phyloP scores from a whole-genome alignment of 139 green algal species.

The Marvania coccoides region DNA sequence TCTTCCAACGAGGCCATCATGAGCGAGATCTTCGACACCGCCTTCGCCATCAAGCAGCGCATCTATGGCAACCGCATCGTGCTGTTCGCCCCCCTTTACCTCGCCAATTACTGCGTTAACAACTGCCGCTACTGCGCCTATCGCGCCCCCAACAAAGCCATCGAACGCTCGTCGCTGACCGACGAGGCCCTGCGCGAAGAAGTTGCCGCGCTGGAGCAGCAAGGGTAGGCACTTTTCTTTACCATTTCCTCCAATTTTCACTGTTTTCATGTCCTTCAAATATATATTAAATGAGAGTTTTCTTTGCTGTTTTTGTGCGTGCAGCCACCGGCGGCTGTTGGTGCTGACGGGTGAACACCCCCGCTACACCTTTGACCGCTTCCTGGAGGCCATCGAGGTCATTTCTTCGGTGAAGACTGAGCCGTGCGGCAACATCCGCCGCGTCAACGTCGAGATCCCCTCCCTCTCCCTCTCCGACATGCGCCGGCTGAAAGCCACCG shows the following conservation, averaged over 20 bases:
- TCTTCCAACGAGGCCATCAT: slow-evolving; percentile 31
- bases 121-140: slow-evolving; percentile 67
- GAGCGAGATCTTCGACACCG: slow-evolving; percentile 50
- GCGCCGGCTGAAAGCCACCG: slow-evolving; percentile 57
- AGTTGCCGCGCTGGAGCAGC: slow-evolving; percentile 48
- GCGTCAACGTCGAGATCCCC: slow-evolving; percentile 70
- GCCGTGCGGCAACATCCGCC: slow-evolving; percentile 54
- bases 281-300: too few relatives aligned
- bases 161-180: slow-evolving; percentile 6
- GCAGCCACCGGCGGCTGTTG: slow-evolving; percentile 56
- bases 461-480: slow-evolving; percentile 60
- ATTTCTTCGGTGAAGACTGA: slow-evolving; percentile 46
- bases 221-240: too few relatives aligned
- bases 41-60: slow-evolving; percentile 48
- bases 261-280: too few relatives aligned
- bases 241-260: slow-evolving; percentile 48
- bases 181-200: slow-evolving; percentile 43
- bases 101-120: slow-evolving; percentile 68
- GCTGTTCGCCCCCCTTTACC: slow-evolving; percentile 62
- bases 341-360: slow-evolving; percentile 63
- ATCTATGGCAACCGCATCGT: slow-evolving; percentile 73
- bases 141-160: slow-evolving; percentile 44
- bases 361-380: slow-evolving; percentile 60
- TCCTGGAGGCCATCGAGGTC: slow-evolving; percentile 51
- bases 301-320: too few relatives aligned